Evolutionary conservation across 352 stramenopile genomes (phyloP).

Genomic region (Globisporangium yorkense): DNA sequence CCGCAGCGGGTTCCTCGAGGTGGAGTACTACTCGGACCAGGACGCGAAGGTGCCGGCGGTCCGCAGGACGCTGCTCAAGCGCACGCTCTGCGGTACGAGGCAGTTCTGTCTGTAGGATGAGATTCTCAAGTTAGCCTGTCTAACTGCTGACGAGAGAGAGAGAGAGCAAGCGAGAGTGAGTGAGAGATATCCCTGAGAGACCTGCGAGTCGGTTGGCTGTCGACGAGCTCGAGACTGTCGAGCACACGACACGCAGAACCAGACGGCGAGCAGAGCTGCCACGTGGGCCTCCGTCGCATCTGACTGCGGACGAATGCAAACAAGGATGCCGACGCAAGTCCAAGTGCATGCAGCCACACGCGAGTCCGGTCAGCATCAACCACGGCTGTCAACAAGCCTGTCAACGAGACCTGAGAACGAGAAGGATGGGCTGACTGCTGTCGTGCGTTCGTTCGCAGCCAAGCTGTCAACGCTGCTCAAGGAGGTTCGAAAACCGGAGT

Average conservation of each 20-base stretch:
- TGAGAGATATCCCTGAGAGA: background rate
- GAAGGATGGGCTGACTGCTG: background rate
- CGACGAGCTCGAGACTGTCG: no score
- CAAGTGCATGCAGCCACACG: background rate
- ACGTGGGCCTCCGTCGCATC: no score
- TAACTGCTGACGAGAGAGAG: background rate
- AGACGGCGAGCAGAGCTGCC: no score
- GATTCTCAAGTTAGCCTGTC: background rate
- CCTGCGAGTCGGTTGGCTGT: no score
- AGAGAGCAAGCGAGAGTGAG: background rate
- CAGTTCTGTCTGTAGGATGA: constrained; percentile 50
- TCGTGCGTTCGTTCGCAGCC: background rate
- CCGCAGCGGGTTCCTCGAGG: constrained; percentile 49
- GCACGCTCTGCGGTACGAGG: constrained; percentile 59
- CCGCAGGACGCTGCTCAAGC: constrained; percentile 51
- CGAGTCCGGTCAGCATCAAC: background rate
- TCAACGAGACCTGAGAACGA: background rate
- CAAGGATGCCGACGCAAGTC: background rate
- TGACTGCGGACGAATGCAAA: background rate
- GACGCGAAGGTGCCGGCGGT: constrained; percentile 48
- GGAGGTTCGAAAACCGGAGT: background rate
- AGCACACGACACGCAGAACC: no score
- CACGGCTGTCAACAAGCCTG: background rate
- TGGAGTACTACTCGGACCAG: constrained; percentile 71
- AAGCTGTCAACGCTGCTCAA: background rate